Percentiles rank a stretch among this genome's conserved stretches.
phyloP scores from a whole-genome alignment of 2,329 filamentous ascomycete genomes.

The Xylaria sp. region DNA sequence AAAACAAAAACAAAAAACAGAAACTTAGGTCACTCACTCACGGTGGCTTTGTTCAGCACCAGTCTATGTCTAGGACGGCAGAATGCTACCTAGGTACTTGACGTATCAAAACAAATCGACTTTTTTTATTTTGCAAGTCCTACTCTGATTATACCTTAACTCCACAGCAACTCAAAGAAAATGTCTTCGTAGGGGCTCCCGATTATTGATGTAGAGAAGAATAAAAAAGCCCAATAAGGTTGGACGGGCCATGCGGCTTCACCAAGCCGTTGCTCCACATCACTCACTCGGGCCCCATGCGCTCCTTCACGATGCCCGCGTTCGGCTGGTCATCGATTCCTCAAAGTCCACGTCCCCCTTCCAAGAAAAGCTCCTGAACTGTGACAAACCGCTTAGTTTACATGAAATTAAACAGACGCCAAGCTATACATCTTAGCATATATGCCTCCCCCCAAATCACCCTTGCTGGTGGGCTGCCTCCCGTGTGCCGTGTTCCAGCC shows the following conservation, averaged over 20 bases:
- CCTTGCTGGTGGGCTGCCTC: conserved; percentile 8
- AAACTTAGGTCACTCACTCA: neutral
- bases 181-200: conserved; percentile 10
- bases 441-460: conserved; percentile 13
- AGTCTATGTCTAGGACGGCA: neutral
- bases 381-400: conserved; percentile 36
- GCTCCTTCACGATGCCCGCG: conserved; percentile 13
- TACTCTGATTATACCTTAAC: conserved; percentile 29
- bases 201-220: conserved; percentile 21
- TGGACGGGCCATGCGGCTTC: conserved; percentile 1
- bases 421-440: conserved; percentile 22
- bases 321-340: conserved; percentile 1
- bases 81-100: conserved; percentile 21
- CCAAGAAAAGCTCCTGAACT: conserved; percentile 25
- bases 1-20: too few species aligned
- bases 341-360: conserved; percentile 2
- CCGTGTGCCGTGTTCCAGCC: conserved; percentile 19
- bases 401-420: conserved; percentile 36
- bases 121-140: conserved; percentile 40
- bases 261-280: conserved; percentile 2
- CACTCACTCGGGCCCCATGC: conserved; percentile 5
- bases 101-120: conserved; percentile 29
- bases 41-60: neutral
- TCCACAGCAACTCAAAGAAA: conserved; percentile 25
- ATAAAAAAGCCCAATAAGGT: conserved; percentile 6